Evolutionary conservation across 2,329 filamentous ascomycete species (phyloP), one percentile per base, ranked within the genome.

Genomic region (Alternaria gaisen): DNA sequence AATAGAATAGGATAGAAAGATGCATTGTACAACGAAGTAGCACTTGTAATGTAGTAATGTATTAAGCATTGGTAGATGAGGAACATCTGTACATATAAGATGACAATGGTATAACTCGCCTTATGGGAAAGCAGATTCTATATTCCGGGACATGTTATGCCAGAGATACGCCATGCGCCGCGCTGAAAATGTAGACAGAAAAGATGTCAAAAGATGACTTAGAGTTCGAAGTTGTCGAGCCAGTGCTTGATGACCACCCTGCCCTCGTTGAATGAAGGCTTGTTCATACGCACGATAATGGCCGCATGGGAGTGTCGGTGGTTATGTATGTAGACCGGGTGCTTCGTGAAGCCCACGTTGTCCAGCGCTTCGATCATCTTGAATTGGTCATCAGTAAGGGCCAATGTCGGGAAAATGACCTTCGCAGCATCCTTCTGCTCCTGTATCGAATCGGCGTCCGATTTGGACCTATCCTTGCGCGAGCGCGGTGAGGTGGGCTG

Each of bases 281-380:
- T 89, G 40, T 90, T 78, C 63, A 83, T 87, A 38, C 94, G 86
- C 36, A 96, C 89, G 65, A 98, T 92, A 48, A 98, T 97, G 3
- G 94, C 94, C 0, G 94, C 94, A 78, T 98, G 94, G 61, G 87
- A 92, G 75, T 97, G 77, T n/a, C 84, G 81, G 56, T 88, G 85
- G 6, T 93, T 91, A 65, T 91, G 90, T 40, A 95, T 94, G 80
- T 90, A 89, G 4, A 94, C 86, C 0, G 85, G 84, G 66, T 84
- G 87, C 68, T 87, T 88, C 43, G 79, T 82, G 72, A 87, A 85
- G 3, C 86, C 86, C 0, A 89, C 80, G 5, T 81, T 76, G 65
- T 98, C 88, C 50, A 98, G 82, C 10, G 88, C 87, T 30, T 90
- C 85, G 63, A 97, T 91, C 87, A 97, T 97, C 50, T 86, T 84